phyloP scores from a whole-genome alignment of 164 flowering plant genomes.

The Tetrastigma voinierianum region DNA sequence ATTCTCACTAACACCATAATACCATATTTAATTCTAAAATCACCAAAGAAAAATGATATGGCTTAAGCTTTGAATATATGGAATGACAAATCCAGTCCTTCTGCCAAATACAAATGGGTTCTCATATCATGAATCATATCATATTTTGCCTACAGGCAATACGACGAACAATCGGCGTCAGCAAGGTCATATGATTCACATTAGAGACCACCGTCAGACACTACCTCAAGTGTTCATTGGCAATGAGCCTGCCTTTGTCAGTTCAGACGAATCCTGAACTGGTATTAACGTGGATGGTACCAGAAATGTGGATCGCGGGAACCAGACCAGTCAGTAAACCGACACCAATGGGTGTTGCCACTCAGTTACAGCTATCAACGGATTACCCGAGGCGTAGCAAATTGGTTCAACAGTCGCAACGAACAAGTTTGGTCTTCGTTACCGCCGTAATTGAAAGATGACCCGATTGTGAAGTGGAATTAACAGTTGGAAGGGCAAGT shows the following conservation, averaged over 20 bases:
- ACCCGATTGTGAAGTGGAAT: slow-evolving; percentile 14
- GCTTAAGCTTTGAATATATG: slow-evolving; percentile 8
- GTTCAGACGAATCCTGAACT: slow-evolving; percentile 15
- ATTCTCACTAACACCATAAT: too few species aligned
- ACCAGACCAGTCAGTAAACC: slow-evolving; percentile 29
- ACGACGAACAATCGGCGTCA: slow-evolving; percentile 24
- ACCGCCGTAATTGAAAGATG: slow-evolving; percentile 5
- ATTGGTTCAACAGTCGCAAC: background rate
- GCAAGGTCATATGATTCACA: slow-evolving; percentile 25
- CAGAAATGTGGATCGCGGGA: slow-evolving; percentile 27
- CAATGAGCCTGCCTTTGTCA: slow-evolving; percentile 7
- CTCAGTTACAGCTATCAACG: slow-evolving; percentile 23
- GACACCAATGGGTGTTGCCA: background rate
- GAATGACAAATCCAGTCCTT: slow-evolving; percentile 17
- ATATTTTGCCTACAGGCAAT: slow-evolving; percentile 21
- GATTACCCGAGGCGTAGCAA: slow-evolving; percentile 9
- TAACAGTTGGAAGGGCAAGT: slow-evolving; percentile 20
- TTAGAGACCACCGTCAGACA: slow-evolving; percentile 32
- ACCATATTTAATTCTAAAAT: too few species aligned
- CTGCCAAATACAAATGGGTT: slow-evolving; percentile 29
- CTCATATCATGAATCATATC: slow-evolving; percentile 17
- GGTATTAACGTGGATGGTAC: slow-evolving; percentile 8
- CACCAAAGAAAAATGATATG: background rate
- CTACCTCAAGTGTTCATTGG: slow-evolving; percentile 17
- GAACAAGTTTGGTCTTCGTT: slow-evolving; percentile 15